Conservation (phyloP, 129 eudicot genomes). For the Scalesia atractyloides region DNA sequence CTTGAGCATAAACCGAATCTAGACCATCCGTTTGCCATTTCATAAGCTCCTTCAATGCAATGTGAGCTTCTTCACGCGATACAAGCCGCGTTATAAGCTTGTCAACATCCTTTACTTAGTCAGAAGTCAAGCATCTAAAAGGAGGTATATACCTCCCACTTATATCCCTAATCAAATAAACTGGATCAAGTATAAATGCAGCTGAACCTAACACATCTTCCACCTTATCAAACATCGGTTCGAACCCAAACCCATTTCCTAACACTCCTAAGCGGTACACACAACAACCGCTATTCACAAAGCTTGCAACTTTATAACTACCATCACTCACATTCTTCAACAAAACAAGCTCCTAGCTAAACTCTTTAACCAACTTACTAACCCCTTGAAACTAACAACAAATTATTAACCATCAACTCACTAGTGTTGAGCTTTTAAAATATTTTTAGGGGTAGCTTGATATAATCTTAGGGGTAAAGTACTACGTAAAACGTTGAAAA, state of each 20-base stretch:
- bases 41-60: constrained; percentile 89
- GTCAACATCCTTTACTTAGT: constrained; percentile 89
- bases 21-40: constrained; percentile 96
- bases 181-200: constrained; percentile 84
- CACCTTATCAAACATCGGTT: constrained; percentile 47
- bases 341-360: constrained; percentile 67
- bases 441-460: no score
- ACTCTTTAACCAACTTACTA: constrained; percentile 63
- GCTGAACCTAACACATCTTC: constrained; percentile 78
- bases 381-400: constrained; percentile 78
- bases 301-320: constrained; percentile 62
- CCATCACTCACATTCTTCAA: constrained; percentile 64
- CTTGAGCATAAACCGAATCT: constrained; percentile 91
- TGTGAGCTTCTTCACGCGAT: constrained; percentile 78
- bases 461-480: no score
- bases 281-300: constrained; percentile 52
- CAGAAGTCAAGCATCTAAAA: constrained; percentile 67
- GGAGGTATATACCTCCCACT: constrained; percentile 93
- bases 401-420: constrained; percentile 84
- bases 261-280: not conserved
- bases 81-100: constrained; percentile 81
- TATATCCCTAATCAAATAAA: constrained; percentile 63
- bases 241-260: constrained; percentile 48
- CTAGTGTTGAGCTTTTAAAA: not conserved
- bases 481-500: no score